Percentiles rank a stretch among this genome's conserved stretches.
These are phyloP conservation scores for Rhododendron henanense DNA, from an alignment of 148 eudicot genomes.

Conservation along the genomic window DNA sequence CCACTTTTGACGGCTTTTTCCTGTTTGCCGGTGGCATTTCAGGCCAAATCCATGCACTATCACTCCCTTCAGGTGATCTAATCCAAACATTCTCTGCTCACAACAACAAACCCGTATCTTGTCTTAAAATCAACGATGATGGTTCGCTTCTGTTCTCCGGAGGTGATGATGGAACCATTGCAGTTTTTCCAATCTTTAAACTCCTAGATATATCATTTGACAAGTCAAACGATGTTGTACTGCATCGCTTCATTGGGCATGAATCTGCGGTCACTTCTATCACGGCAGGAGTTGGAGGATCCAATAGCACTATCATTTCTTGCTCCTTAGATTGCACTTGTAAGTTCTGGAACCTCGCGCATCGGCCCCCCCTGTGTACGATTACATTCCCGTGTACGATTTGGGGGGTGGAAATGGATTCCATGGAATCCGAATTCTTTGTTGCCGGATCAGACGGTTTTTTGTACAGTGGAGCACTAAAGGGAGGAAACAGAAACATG, in stretches of 20 bases:
- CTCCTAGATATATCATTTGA: neutral
- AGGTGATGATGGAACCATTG: conserved; percentile 24
- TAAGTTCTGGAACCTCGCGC: conserved; percentile 23
- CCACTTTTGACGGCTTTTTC: conserved; percentile 11
- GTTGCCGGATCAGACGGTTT: conserved; percentile 23
- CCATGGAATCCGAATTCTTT: conserved; percentile 13
- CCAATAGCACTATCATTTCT: conserved; percentile 16
- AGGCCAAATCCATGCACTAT: conserved; percentile 15
- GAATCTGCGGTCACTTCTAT: conserved; percentile 16
- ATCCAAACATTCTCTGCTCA: conserved; percentile 19
- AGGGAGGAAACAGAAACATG: neutral
- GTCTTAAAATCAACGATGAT: conserved; percentile 14
- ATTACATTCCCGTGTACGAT: conserved; percentile 15
- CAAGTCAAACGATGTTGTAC: neutral
- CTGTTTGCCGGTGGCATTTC: conserved; percentile 28
- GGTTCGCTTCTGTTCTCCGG: conserved; percentile 21
- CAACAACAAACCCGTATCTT: conserved; percentile 15
- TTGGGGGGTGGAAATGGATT: conserved; percentile 16
- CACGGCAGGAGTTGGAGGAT: neutral
- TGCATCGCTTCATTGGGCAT: conserved; percentile 14
- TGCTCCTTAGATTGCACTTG: conserved; percentile 24
- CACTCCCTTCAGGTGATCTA: conserved; percentile 17
- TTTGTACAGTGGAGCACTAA: conserved; percentile 17
- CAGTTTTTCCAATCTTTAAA: conserved; percentile 6
- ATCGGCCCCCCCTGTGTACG: neutral